Conservation (phyloP, 768 basidiomycete genomes). For the Mycena epipterygia region DNA sequence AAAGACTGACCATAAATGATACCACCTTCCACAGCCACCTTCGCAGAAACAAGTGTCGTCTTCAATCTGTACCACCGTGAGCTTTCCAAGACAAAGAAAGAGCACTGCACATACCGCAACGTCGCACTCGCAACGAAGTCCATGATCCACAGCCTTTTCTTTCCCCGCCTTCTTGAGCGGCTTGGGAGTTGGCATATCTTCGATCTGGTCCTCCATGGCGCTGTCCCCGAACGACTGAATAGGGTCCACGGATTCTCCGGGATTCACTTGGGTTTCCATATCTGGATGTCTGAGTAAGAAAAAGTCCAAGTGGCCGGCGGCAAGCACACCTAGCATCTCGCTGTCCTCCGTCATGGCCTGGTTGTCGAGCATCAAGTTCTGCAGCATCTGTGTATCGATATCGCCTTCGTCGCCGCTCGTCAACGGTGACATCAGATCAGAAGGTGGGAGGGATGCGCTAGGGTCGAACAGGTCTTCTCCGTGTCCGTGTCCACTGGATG, state of each 20-base stretch:
- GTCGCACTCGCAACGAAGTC: slow-evolving; percentile 79
- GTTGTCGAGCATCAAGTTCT: slow-evolving; percentile 42
- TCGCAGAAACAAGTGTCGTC: slow-evolving; percentile 76
- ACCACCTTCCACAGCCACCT: slow-evolving; percentile 80
- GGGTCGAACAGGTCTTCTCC: slow-evolving; percentile 28
- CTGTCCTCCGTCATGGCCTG: slow-evolving; percentile 46
- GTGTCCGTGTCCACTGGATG: slow-evolving; percentile 6
- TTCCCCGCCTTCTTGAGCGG: slow-evolving; percentile 27
- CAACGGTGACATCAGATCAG: slow-evolving; percentile 34
- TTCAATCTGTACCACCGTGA: slow-evolving; percentile 57
- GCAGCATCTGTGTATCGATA: slow-evolving; percentile 45
- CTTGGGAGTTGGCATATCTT: slow-evolving; percentile 35
- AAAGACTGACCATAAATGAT: slow-evolving; percentile 76
- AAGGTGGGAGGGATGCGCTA: slow-evolving; percentile 35
- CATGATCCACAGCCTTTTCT: slow-evolving; percentile 49
- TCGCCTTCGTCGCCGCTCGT: slow-evolving; percentile 31
- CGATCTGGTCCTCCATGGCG: slow-evolving; percentile 30
- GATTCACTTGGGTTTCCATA: slow-evolving; percentile 55
- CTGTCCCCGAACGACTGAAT: slow-evolving; percentile 57
- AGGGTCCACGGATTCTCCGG: slow-evolving; percentile 42
- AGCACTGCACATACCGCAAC: slow-evolving; percentile 58
- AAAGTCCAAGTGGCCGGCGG: neutral
- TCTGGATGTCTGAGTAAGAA: slow-evolving; percentile 43
- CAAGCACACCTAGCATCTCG: slow-evolving; percentile 62
- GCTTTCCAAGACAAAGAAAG: neutral